These are phyloP conservation scores for Fusarium incarnatum DNA, from an alignment of 2,329 filamentous ascomycete species.

Conservation along the genomic window DNA sequence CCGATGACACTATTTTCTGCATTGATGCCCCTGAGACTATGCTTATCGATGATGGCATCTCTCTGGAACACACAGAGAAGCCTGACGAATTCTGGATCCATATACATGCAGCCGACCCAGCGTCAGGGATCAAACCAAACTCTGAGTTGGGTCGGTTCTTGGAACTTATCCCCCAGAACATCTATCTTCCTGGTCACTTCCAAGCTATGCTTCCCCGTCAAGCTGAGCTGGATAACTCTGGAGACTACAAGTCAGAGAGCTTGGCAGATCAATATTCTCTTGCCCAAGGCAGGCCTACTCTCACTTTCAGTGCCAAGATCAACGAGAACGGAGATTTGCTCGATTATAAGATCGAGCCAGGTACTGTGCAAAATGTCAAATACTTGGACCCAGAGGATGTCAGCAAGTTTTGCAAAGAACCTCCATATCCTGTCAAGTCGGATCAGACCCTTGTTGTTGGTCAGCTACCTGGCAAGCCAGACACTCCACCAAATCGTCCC, in stretches of 20 bases:
- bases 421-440: slow-evolving; percentile 34
- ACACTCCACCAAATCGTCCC: slow-evolving; percentile 50
- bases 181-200: slow-evolving; percentile 69
- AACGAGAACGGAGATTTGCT: slow-evolving; percentile 64
- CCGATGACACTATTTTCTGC: slow-evolving; percentile 71
- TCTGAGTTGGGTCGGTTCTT: slow-evolving; percentile 71
- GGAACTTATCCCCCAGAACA: slow-evolving; percentile 68
- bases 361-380: slow-evolving; percentile 64
- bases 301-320: slow-evolving; percentile 73
- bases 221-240: slow-evolving; percentile 46
- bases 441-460: slow-evolving; percentile 49
- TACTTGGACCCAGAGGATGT: slow-evolving; percentile 67
- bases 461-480: slow-evolving; percentile 29
- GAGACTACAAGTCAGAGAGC: slow-evolving; percentile 51
- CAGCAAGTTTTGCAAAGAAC: slow-evolving; percentile 56
- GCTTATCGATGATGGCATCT: slow-evolving; percentile 84
- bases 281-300: slow-evolving; percentile 60
- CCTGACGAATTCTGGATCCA: slow-evolving; percentile 77
- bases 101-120: slow-evolving; percentile 82
- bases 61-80: slow-evolving; percentile 69
- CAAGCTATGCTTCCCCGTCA: slow-evolving; percentile 67
- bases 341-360: slow-evolving; percentile 66
- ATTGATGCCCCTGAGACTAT: slow-evolving; percentile 75
- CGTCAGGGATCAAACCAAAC: slow-evolving; percentile 72
- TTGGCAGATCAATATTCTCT: slow-evolving; percentile 67